Evolutionary conservation across 2,329 filamentous ascomycete species (phyloP), one percentile per base, ranked within the genome.

Genomic region (Cercospora sp.): DNA sequence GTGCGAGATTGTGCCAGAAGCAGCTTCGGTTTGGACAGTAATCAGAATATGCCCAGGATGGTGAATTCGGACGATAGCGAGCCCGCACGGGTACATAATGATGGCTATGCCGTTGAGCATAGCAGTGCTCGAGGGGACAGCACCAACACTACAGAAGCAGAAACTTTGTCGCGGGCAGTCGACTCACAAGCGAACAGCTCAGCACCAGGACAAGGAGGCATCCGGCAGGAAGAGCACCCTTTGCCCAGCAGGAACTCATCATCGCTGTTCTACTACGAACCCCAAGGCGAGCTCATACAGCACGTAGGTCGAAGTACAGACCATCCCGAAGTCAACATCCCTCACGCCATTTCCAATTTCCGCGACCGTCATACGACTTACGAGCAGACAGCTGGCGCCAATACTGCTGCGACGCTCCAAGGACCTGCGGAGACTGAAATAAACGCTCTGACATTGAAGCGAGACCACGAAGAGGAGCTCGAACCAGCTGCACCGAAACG

Each of bases 211-310:
- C 53, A 30, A 31, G 10, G 28, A 28, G 2, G 12, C 23, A n/a
- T 28, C 9, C 28, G 13, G 1, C 20, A 57, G 10, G 8, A 75
- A 75, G 51, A 76, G 79, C 55, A 70, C 74, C 53, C 10, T 31
- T 30, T 31, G 16, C 13, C 53, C 53, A n/a, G 10, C 23, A 4
- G 73, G 9, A 48, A 67, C 42, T 64, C 69, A 12, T 48, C 59
- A 9, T 63, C 64, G 5, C 64, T 71, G 10, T 72, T 74, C 31
- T 76, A 79, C 63, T 82, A 81, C 77, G 81, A 83, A 67, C 81
- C 80, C 3, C 81, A 82, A 72, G 82, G 81, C 53, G 81, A 83
- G 72, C 76, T 83, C n/a, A 70, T 79, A 16, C 78, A 79, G 61
- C 79, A 80, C 28, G 76, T 75, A 63, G 71, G 74, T 36, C 77